Base-by-base conservation (phyloP, 345 rosid genomes). In the Gynandropsis gynandra region DNA sequence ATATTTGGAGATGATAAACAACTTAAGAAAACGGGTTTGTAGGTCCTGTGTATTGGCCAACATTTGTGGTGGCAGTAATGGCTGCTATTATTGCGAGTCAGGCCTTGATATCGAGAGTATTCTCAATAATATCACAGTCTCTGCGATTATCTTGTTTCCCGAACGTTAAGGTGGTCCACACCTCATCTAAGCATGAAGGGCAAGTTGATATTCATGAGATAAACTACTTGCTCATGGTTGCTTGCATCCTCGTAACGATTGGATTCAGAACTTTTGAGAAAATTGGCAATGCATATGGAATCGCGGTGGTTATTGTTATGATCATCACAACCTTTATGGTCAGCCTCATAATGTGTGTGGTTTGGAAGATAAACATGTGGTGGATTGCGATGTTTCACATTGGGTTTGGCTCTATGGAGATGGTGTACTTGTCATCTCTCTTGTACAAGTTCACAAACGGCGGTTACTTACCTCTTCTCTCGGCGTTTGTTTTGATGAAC, bases 41-140 rank as follows among this genome's bases (percentile, higher is more conserved):
- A 80, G 83, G 42, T 44, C 57, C 74, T 0, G 2, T 82, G 40
- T 76, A 82, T 32, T 82, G 89, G 85, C 83, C 85, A 9, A 62
- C 18, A 5, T 79, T 81, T 32, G 85, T 73, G 39, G 58, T 72
- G 13, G 85, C 89, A 0, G 78, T 75, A 1, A 68, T 65, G 0
- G 85, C 89, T 1, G 52, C 89, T 2, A 63, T 82, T n/a, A 72
- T 79, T 6, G 89, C 89, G 1, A 79, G 85, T 65, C 89, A 82
- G 43, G 80, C 89, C 42, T 65, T 79, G 74, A 82, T 82, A 33
- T 76, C 83, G 0, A 85, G 76, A 16, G 64, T 79, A 0, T 82
- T 79, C 37, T 44, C 85, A 4, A 72, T 82, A 16, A 56, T 79
- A 29, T 54, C 77, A 0, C 85, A 82, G 35, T 76, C 89, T 0